Evolutionary conservation across 345 rosid genomes (phyloP).

Genomic region (Gossypium rotundifolium): DNA sequence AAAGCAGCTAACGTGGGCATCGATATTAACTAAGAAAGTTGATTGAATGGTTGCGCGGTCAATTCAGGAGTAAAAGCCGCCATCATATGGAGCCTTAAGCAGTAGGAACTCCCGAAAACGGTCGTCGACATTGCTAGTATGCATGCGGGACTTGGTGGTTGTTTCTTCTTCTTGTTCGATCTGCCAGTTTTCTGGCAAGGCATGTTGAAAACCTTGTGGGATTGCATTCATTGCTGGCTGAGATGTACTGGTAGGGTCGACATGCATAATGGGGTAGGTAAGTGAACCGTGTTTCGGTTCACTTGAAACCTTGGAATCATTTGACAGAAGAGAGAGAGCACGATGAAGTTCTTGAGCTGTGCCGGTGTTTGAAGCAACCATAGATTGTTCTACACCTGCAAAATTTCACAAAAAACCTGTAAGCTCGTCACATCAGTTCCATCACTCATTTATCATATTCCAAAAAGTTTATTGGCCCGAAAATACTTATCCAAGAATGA

Average conservation of each 20-base stretch:
- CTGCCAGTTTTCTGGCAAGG: constrained; percentile 39
- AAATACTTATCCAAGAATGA: too few species aligned
- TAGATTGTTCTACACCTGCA: constrained; percentile 57
- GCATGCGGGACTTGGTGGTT: constrained; percentile 24
- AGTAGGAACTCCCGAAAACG: constrained; percentile 43
- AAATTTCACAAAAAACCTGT: constrained; percentile 2
- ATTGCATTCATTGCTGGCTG: constrained; percentile 24
- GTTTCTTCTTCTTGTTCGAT: constrained; percentile 19
- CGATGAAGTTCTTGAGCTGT: constrained; percentile 60
- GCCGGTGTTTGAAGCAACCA: constrained; percentile 46
- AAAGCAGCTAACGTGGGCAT: too few species aligned
- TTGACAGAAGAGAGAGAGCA: constrained; percentile 99
- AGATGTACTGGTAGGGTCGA: constrained; percentile 20
- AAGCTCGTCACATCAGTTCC: constrained; percentile 10
- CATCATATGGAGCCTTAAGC: constrained; percentile 32
- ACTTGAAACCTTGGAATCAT: constrained; percentile 45
- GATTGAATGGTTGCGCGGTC: constrained; percentile 1
- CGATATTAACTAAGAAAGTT: too few species aligned
- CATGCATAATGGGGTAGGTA: constrained; percentile 25
- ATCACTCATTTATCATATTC: too few species aligned
- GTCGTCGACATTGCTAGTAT: constrained; percentile 21
- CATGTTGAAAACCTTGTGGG: constrained; percentile 25
- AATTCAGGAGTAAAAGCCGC: constrained; percentile 43
- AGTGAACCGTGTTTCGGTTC: constrained; percentile 45
- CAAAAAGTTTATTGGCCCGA: too few species aligned